Evolutionary conservation across 2,329 filamentous ascomycete genomes (phyloP), one percentile per base, ranked within the genome.

Genomic region (Pseudopyrenochaeta lycopersici): DNA sequence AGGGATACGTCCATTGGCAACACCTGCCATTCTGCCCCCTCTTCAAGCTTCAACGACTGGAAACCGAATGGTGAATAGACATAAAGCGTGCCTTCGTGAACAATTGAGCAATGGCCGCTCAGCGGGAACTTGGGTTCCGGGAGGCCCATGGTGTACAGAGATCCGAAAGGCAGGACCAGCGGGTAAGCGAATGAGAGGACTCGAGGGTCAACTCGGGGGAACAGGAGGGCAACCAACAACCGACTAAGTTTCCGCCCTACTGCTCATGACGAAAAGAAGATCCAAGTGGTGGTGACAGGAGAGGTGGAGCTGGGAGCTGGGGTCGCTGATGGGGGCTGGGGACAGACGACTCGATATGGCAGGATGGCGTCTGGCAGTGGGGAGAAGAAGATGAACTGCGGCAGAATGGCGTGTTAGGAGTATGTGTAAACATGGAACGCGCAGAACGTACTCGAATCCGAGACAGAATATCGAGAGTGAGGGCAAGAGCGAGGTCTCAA

Each of bases 21-120:
- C 62, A 81, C 72, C 59, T 84, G 79, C 94, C 94, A 97, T 77
- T 85, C 77, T 43, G 87, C 90, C 45, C 90, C 90, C 61, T 87
- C 76, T 58, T 84, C 77, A 59, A 98, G 78, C 11, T 82, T 76
- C 60, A 98, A 77, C 7, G 90, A 89, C 72, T 92, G 85, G 66
- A 98, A 93, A 23, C 87, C 90, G 41, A 85, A 78, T 7, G 86
- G 78, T 5, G 91, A 91, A 75, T 91, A 96, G 40, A 90, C 88
- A 79, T 96, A 98, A 47, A 98, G 85, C 11, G 88, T 92, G 74
- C 92, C 88, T 71, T 92, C 82, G 79, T 91, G 82, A 57, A 97
- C 84, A 69, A 90, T 86, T 52, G 92, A 92, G 78, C 94, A 98
- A 68, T 91, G 88, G 76, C 88, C 87, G 74, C 87, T 85, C 73